phyloP scores from a whole-genome alignment of 306 rosid genomes.

The Vicia faba region DNA sequence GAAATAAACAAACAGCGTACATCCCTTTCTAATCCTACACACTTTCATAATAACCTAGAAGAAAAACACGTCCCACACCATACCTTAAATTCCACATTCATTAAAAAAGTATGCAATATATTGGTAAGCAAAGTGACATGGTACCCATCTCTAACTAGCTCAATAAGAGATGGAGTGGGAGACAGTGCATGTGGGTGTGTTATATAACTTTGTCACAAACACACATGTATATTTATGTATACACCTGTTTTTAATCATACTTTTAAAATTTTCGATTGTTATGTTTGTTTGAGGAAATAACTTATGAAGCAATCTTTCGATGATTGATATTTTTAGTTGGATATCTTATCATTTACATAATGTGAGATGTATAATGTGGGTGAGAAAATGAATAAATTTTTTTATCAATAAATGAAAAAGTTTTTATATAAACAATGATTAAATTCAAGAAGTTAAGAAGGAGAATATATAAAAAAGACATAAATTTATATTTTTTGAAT shows the following conservation, averaged over 20 bases:
- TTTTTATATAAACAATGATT: too few relatives aligned
- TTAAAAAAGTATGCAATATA: slow-evolving; percentile 44
- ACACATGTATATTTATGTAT: slow-evolving; percentile 25
- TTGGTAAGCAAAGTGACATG: slow-evolving; percentile 65
- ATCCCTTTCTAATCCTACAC: slow-evolving; percentile 56
- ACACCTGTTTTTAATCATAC: slow-evolving; percentile 50
- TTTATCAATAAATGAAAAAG: not conserved
- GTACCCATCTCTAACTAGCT: slow-evolving; percentile 60
- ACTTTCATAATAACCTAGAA: slow-evolving; percentile 45
- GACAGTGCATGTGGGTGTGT: slow-evolving; percentile 82
- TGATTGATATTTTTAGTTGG: slow-evolving; percentile 5
- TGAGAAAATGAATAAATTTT: slow-evolving; percentile 7
- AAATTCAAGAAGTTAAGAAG: too few relatives aligned
- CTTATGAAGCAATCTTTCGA: slow-evolving; percentile 45
- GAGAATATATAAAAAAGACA: not conserved
- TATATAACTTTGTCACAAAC: slow-evolving; percentile 40
- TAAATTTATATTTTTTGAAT: not conserved
- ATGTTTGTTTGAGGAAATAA: slow-evolving; percentile 30
- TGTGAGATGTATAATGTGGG: not conserved
- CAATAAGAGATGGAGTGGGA: slow-evolving; percentile 66
- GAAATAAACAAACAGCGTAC: slow-evolving; percentile 55
- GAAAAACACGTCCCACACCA: slow-evolving; percentile 44
- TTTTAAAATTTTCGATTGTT: not conserved
- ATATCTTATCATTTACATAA: slow-evolving; percentile 2
- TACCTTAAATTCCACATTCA: slow-evolving; percentile 34